Percentiles rank a stretch among this genome's conserved stretches.
phyloP scores from a whole-genome alignment of 306 rosid genomes.

The Citrullus colocynthis region DNA sequence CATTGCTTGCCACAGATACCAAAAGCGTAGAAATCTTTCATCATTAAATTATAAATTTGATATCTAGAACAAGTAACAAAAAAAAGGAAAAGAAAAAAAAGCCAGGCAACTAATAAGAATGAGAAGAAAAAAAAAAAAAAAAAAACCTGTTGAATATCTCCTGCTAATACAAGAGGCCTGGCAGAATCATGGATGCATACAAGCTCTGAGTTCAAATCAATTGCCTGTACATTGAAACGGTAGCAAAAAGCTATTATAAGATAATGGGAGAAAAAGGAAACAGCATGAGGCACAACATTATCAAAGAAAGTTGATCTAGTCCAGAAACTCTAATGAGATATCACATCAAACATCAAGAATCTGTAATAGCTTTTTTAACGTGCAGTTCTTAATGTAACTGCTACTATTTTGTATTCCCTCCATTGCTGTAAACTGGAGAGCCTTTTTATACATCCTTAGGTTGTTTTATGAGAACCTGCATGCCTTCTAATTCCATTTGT shows the following conservation, averaged over 20 bases:
- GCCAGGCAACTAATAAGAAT: background rate
- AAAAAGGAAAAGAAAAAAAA: background rate
- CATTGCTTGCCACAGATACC: background rate
- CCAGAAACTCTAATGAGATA: background rate
- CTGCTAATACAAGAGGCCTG: constrained; percentile 55
- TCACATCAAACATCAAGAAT: background rate
- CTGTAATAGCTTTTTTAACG: background rate
- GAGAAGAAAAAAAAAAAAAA: constrained; percentile 12
- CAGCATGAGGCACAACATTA: background rate
- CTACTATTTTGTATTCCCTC: background rate
- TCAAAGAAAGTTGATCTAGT: background rate
- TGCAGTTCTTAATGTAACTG: background rate
- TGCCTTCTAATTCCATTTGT: background rate
- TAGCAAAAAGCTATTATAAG: background rate
- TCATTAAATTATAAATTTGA: background rate
- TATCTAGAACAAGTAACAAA: background rate
- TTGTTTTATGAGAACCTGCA: background rate
- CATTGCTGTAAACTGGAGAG: background rate
- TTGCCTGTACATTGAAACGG: constrained; percentile 42
- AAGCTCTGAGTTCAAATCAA: constrained; percentile 64
- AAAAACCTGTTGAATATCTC: constrained; percentile 60
- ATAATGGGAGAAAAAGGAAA: constrained; percentile 1
- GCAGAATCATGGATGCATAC: constrained; percentile 97
- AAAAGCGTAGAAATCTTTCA: background rate
- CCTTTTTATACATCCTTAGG: background rate